These are phyloP conservation scores for Medicago arabica DNA, from an alignment of 306 rosid genomes.

Conservation along the genomic window DNA sequence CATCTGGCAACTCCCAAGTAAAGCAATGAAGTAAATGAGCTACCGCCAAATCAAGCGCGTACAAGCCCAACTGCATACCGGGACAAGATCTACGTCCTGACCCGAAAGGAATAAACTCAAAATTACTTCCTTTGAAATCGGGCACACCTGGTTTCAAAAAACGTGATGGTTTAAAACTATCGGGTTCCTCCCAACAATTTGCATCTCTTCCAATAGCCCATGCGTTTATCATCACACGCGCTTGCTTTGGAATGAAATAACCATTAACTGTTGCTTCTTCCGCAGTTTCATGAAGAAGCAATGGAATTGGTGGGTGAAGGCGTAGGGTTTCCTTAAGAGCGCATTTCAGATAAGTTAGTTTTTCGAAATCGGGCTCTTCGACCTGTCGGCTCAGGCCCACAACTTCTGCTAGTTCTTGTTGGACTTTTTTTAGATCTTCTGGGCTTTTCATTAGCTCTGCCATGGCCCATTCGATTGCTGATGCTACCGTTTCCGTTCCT, in stretches of 20 bases:
- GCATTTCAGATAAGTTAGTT: constrained; percentile 61
- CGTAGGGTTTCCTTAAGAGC: constrained; percentile 73
- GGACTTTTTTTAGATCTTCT: constrained; percentile 63
- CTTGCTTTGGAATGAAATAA: constrained; percentile 61
- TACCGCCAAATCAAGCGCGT: constrained; percentile 75
- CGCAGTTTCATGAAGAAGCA: constrained; percentile 92
- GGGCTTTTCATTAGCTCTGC: constrained; percentile 78
- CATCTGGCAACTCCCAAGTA: constrained; percentile 81
- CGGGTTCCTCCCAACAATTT: constrained; percentile 68
- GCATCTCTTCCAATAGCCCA: constrained; percentile 85
- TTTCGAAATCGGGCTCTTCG: constrained; percentile 78
- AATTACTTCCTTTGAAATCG: constrained; percentile 78
- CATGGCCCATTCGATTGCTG: constrained; percentile 92
- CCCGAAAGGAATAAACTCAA: constrained; percentile 90
- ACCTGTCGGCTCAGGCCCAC: constrained; percentile 71
- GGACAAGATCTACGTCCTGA: constrained; percentile 97
- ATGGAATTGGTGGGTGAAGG: constrained; percentile 91
- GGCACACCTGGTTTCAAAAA: constrained; percentile 60
- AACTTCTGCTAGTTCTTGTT: constrained; percentile 63
- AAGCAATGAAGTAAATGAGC: constrained; percentile 82
- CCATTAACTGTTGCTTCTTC: constrained; percentile 67
- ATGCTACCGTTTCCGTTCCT: constrained; percentile 94
- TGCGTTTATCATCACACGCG: constrained; percentile 83
- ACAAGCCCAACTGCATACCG: constrained; percentile 85
- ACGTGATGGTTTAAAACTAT: constrained; percentile 60